Evolutionary conservation across 441 rosid genomes (phyloP).

Genomic region (Croton laevigatus): DNA sequence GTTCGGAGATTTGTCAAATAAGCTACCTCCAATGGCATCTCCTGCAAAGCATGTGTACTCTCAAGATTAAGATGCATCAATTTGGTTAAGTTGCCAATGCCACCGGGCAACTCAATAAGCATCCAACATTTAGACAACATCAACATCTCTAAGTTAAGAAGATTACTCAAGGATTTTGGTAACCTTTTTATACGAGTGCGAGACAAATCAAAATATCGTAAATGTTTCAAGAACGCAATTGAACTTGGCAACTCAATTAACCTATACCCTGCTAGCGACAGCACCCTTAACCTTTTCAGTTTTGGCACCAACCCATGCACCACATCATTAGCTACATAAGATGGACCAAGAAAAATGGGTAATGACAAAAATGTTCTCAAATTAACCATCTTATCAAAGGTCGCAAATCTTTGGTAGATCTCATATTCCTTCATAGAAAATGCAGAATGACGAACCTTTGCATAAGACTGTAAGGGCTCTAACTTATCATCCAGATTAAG

Average conservation of each 20-base stretch:
- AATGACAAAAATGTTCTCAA: conserved; percentile 8
- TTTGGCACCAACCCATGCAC: conserved; percentile 2
- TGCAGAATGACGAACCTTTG: conserved; percentile 5
- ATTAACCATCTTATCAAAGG: neutral
- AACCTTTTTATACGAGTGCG: conserved; percentile 5
- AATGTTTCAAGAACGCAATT: conserved; percentile 14
- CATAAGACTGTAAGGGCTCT: neutral
- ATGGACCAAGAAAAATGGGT: neutral
- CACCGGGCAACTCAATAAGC: neutral
- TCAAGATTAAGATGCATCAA: conserved; percentile 1
- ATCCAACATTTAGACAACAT: neutral
- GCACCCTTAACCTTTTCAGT: conserved; percentile 3
- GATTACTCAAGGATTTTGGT: neutral
- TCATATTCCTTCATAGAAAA: neutral
- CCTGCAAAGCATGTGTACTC: neutral
- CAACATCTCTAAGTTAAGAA: neutral
- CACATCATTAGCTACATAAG: neutral
- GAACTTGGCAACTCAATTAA: neutral
- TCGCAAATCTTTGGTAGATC: conserved; percentile 1
- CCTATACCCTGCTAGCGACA: conserved; percentile 10
- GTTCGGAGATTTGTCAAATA: neutral
- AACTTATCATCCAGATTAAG: conserved; percentile 10
- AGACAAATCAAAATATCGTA: conserved; percentile 27
- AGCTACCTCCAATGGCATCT: conserved; percentile 20
- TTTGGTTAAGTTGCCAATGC: conserved; percentile 5